These are phyloP conservation scores for Pharus latifolius DNA, from an alignment of 176 grass and related monocot species.

Conservation along the genomic window DNA sequence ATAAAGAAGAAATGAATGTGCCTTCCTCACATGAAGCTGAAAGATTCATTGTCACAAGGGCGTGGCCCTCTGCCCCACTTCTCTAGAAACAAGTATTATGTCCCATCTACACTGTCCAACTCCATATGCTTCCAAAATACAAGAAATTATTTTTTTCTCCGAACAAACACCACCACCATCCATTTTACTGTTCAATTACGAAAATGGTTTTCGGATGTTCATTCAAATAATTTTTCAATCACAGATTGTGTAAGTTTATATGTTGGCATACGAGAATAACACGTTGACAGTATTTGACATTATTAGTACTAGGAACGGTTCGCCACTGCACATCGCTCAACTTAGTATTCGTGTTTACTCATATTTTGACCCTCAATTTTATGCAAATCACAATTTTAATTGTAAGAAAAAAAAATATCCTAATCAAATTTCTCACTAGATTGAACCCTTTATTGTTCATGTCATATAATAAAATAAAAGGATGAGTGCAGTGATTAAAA, in stretches of 20 bases:
- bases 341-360: not conserved
- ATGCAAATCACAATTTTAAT: too few species aligned
- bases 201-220: too few species aligned
- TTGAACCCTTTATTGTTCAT: too few species aligned
- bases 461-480: too few species aligned
- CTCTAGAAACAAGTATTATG: constrained; percentile 40
- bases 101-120: constrained; percentile 5
- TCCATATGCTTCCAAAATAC: not conserved
- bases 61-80: constrained; percentile 13
- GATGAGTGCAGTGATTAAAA: too few species aligned
- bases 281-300: not conserved
- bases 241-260: not conserved
- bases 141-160: constrained; percentile 8
- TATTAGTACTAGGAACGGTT: not conserved
- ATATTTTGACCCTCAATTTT: too few species aligned
- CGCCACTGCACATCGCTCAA: not conserved
- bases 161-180: constrained; percentile 24
- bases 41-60: constrained; percentile 20
- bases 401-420: too few species aligned
- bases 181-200: not conserved
- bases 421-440: too few species aligned
- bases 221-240: too few species aligned
- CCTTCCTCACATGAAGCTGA: constrained; percentile 19
- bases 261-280: not conserved
- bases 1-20: constrained; percentile 4